A percentile compares a stretch with the other conserved stretches of the same genome.
phyloP scores from a whole-genome alignment of 2,329 filamentous ascomycete species.

The Cladosporium cucumerinum region DNA sequence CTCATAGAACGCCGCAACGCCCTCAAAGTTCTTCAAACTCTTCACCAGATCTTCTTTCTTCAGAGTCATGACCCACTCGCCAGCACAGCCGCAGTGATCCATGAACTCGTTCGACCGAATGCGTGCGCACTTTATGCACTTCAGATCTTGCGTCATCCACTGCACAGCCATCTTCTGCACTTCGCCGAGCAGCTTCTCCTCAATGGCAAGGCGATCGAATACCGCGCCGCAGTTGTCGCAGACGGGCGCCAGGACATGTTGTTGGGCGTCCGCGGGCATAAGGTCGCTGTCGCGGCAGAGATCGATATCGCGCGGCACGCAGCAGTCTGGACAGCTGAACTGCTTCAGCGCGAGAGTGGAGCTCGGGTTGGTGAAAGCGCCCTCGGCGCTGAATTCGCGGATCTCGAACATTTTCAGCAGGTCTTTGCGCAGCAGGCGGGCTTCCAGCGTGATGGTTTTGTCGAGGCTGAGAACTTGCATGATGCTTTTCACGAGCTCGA shows the following conservation, averaged over 20 bases:
- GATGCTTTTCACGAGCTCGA: slow-evolving; percentile 88
- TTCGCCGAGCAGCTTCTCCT: slow-evolving; percentile 74
- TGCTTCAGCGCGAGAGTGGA: slow-evolving; percentile 69
- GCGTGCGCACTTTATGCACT: slow-evolving; percentile 67
- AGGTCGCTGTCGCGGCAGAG: slow-evolving; percentile 86
- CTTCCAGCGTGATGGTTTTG: slow-evolving; percentile 85
- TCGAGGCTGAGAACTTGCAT: slow-evolving; percentile 91
- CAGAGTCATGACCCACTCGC: slow-evolving; percentile 73
- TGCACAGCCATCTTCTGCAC: slow-evolving; percentile 72
- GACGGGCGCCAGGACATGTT: slow-evolving; percentile 29
- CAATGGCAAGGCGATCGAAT: slow-evolving; percentile 74
- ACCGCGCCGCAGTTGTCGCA: slow-evolving; percentile 73
- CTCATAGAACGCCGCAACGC: slow-evolving; percentile 74
- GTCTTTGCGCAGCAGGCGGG: slow-evolving; percentile 82
- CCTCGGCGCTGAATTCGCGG: slow-evolving; percentile 85
- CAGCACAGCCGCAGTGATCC: slow-evolving; percentile 93
- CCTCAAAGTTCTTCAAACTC: slow-evolving; percentile 65
- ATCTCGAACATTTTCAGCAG: slow-evolving; percentile 87
- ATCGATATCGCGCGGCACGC: slow-evolving; percentile 82
- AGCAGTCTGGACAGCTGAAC: slow-evolving; percentile 86
- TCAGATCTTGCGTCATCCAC: slow-evolving; percentile 88
- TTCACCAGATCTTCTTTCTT: slow-evolving; percentile 63
- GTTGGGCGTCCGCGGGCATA: slow-evolving; percentile 47
- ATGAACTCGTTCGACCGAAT: slow-evolving; percentile 87
- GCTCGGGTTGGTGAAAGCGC: slow-evolving; percentile 82